Conservation (phyloP, 148 eudicot species). For the Chenopodium berlandieri region DNA sequence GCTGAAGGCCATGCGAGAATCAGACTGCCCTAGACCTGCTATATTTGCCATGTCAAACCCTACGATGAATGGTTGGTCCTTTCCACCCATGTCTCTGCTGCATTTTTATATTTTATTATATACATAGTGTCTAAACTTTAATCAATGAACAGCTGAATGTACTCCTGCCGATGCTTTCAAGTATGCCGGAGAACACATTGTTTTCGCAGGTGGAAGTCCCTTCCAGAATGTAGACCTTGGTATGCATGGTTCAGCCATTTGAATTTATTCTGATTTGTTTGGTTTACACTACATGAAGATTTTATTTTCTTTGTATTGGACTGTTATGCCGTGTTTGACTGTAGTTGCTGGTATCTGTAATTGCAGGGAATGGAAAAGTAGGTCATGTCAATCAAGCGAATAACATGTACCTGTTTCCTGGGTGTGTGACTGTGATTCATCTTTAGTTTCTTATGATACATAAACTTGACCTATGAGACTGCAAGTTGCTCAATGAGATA, state of each 20-base stretch:
- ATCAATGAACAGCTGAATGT: slow-evolving; percentile 75
- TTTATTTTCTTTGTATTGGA: neutral
- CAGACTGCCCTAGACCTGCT: slow-evolving; percentile 83
- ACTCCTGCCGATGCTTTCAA: slow-evolving; percentile 91
- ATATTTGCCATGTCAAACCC: slow-evolving; percentile 99
- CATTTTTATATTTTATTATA: neutral
- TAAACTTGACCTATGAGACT: neutral
- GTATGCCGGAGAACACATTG: slow-evolving; percentile 87
- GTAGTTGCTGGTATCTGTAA: slow-evolving; percentile 1
- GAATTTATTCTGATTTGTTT: neutral
- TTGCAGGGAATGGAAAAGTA: slow-evolving; percentile 82
- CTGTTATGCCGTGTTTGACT: slow-evolving; percentile 11
- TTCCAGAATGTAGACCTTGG: slow-evolving; percentile 88
- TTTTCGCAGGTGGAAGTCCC: slow-evolving; percentile 98
- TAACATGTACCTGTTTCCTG: slow-evolving; percentile 98
- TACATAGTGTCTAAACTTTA: neutral
- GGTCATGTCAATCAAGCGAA: slow-evolving; percentile 99
- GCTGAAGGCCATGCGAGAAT: slow-evolving; percentile 86
- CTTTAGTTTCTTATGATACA: slow-evolving; percentile 7
- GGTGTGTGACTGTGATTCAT: slow-evolving; percentile 50
- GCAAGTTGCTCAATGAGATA: neutral
- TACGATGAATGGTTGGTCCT: slow-evolving; percentile 72
- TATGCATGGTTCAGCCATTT: slow-evolving; percentile 21
- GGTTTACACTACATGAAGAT: slow-evolving; percentile 3
- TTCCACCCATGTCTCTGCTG: neutral